Conservation (phyloP, 495 filamentous ascomycete species). For the Penicillium nucicola region DNA sequence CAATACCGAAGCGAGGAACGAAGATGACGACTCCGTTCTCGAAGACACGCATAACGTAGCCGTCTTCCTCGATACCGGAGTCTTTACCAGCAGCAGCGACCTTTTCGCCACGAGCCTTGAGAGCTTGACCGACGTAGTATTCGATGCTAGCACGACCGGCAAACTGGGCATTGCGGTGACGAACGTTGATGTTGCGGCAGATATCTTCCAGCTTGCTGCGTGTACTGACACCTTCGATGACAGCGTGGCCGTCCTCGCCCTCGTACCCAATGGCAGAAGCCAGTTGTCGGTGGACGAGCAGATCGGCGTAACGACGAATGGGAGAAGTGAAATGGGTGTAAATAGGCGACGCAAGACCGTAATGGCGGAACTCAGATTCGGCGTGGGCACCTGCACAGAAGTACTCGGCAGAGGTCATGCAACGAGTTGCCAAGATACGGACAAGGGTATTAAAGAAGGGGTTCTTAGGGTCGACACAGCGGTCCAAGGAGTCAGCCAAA, state of each 20-base stretch:
- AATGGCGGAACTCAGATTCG: conserved; percentile 92
- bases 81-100: conserved; percentile 35
- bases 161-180: conserved; percentile 94
- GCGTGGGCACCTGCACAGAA: conserved; percentile 91
- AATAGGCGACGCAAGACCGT: conserved; percentile 91
- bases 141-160: conserved; percentile 90
- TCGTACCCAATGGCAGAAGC: conserved; percentile 94
- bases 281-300: conserved; percentile 89
- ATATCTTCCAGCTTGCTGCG: conserved; percentile 79
- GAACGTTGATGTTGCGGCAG: conserved; percentile 96
- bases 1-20: conserved; percentile 92
- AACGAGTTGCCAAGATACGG: conserved; percentile 93
- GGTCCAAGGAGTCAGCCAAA: conserved; percentile 85
- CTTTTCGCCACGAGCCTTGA: conserved; percentile 72
- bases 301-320: conserved; percentile 93
- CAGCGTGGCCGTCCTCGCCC: conserved; percentile 48
- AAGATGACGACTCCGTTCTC: conserved; percentile 96
- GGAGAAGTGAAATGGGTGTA: conserved; percentile 99
- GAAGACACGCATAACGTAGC: conserved; percentile 94
- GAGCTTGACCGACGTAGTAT: conserved; percentile 94
- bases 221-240: conserved; percentile 72
- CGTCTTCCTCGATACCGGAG: conserved; percentile 69
- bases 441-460: conserved; percentile 98
- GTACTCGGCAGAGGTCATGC: conserved; percentile 99
- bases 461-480: conserved; percentile 74